phyloP scores from a whole-genome alignment of 352 stramenopile genomes.

The Globisporangium heterothallicum region DNA sequence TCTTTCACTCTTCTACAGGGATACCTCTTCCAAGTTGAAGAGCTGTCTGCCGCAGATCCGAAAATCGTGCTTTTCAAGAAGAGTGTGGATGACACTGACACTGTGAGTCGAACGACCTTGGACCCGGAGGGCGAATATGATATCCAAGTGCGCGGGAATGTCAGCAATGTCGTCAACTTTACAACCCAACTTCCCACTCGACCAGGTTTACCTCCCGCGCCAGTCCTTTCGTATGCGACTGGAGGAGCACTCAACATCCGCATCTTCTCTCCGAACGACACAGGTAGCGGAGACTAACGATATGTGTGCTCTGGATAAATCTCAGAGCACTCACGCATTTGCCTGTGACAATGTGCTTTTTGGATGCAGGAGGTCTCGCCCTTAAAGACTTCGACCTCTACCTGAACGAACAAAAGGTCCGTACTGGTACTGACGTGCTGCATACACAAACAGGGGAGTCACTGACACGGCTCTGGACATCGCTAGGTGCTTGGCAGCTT shows the following conservation, averaged over 20 bases:
- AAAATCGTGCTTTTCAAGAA: constrained; percentile 8
- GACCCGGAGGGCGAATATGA: constrained; percentile 5
- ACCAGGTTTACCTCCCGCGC: constrained; percentile 21
- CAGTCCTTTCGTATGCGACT: constrained; percentile 23
- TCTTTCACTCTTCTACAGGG: constrained; percentile 12
- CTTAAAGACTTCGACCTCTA: constrained; percentile 34
- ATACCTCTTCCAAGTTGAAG: constrained; percentile 49
- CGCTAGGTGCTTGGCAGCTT: constrained; percentile 24
- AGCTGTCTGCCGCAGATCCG: not conserved
- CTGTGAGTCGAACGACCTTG: constrained; percentile 11
- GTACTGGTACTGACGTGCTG: not conserved
- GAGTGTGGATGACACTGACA: not conserved
- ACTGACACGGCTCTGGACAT: not conserved
- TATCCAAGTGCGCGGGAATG: constrained; percentile 21
- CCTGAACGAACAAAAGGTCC: constrained; percentile 25
- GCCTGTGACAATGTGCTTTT: not conserved
- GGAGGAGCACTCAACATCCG: constrained; percentile 37
- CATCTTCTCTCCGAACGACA: constrained; percentile 50
- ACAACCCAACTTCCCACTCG: constrained; percentile 24
- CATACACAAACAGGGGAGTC: not conserved
- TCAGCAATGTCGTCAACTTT: constrained; percentile 25
- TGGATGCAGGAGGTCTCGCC: constrained; percentile 28
- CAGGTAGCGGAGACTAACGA: no score
- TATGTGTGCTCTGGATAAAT: no score
- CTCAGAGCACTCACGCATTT: no score